These are phyloP conservation scores for Coleophoma cylindrospora DNA, from an alignment of 2,329 filamentous ascomycete species.

Conservation along the genomic window DNA sequence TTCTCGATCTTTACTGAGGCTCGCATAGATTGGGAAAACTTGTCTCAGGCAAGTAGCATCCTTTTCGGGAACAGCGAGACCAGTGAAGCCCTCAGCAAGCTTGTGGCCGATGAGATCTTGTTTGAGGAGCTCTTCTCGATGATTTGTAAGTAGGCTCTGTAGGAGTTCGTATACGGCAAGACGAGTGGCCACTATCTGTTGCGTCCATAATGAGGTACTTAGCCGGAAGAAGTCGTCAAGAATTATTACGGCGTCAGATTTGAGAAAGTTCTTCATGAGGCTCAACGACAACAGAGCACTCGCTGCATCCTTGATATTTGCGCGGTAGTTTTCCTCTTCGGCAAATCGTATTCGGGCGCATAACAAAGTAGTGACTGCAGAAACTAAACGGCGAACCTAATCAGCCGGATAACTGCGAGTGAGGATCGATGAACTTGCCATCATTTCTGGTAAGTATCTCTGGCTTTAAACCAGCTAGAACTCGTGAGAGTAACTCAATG, in stretches of 20 bases:
- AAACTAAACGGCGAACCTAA: background rate
- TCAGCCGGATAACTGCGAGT: background rate
- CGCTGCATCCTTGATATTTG: background rate
- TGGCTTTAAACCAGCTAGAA: background rate
- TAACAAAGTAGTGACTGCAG: background rate
- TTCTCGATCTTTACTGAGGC: slow-evolving; percentile 8
- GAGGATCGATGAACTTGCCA: background rate
- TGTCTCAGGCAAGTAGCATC: slow-evolving; percentile 18
- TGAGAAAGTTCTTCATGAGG: background rate
- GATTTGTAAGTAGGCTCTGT: background rate
- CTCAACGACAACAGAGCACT: background rate
- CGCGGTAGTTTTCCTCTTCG: background rate
- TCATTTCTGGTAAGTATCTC: background rate
- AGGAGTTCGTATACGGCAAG: background rate
- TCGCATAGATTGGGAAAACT: slow-evolving; percentile 18
- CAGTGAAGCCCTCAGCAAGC: slow-evolving; percentile 17
- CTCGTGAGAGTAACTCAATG: background rate
- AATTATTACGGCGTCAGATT: background rate
- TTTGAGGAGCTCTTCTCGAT: slow-evolving; percentile 4
- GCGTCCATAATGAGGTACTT: background rate
- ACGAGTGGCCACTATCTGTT: background rate
- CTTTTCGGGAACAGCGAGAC: slow-evolving; percentile 21
- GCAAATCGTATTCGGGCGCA: background rate
- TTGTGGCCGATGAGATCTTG: slow-evolving; percentile 8
- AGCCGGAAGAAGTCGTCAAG: background rate